These are phyloP conservation scores for Monilinia vaccinii-corymbosi DNA, from an alignment of 2,329 filamentous ascomycete genomes.

Conservation along the genomic window DNA sequence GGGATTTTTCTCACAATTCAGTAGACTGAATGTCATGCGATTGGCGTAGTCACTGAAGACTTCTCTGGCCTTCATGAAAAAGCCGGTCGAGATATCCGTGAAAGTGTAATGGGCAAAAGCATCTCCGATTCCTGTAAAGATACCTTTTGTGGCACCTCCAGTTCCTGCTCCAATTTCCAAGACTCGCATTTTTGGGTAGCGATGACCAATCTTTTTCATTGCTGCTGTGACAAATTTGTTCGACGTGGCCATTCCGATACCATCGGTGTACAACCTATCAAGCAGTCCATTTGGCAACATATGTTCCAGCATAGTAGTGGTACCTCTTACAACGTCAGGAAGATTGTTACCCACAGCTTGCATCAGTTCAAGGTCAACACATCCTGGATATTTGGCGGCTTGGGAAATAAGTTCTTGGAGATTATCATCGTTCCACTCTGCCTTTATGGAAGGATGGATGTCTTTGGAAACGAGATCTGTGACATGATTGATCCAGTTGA, in stretches of 20 bases:
- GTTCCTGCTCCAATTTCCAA: constrained; percentile 8
- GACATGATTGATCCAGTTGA: constrained; percentile 11
- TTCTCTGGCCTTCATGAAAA: constrained; percentile 30
- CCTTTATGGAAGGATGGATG: constrained; percentile 12
- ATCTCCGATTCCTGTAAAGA: not conserved
- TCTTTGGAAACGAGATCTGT: constrained; percentile 10
- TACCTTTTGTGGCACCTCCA: not conserved
- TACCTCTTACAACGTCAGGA: constrained; percentile 14
- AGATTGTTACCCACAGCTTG: constrained; percentile 18
- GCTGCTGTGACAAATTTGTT: constrained; percentile 2
- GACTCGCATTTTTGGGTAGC: constrained; percentile 21
- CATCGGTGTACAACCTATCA: constrained; percentile 18
- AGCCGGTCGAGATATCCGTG: constrained; percentile 27
- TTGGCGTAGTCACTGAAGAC: not conserved
- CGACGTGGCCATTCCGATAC: constrained; percentile 7
- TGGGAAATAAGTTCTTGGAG: constrained; percentile 4
- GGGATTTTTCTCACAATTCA: not conserved
- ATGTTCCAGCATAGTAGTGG: constrained; percentile 19
- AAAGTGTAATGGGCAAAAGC: constrained; percentile 16
- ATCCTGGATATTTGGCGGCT: constrained; percentile 1
- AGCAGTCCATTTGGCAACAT: constrained; percentile 18
- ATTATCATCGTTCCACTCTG: constrained; percentile 14
- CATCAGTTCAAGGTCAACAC: constrained; percentile 15
- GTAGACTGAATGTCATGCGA: not conserved
- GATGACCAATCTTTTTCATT: constrained; percentile 22